Evolutionary conservation across 176 grass and related monocot genomes (phyloP).

Genomic region (Aegilops umbellulata): DNA sequence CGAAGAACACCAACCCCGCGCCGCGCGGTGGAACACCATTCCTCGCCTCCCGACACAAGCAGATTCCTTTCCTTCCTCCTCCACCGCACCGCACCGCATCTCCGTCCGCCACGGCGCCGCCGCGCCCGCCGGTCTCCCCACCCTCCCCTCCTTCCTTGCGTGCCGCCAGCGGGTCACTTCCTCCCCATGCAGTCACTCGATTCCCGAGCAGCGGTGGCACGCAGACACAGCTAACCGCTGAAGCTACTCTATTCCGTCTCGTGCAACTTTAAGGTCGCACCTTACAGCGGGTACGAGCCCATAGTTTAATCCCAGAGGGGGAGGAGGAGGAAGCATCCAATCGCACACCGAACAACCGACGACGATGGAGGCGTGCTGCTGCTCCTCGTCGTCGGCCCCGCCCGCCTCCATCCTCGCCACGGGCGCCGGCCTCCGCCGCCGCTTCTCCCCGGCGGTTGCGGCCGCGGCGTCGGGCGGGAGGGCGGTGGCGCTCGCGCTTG

Average conservation of each 20-base stretch:
- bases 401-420: slow-evolving; percentile 38
- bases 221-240: background rate
- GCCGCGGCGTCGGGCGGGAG: background rate
- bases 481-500: background rate
- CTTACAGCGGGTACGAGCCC: slow-evolving; percentile 10
- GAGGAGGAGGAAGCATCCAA: background rate
- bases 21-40: slow-evolving; percentile 22
- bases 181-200: slow-evolving; percentile 1
- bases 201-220: background rate
- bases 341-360: background rate
- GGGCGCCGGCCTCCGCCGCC: slow-evolving; percentile 13
- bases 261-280: slow-evolving; percentile 26
- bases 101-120: background rate
- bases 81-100: background rate
- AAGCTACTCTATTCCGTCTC: slow-evolving; percentile 27
- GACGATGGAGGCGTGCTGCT: slow-evolving; percentile 57
- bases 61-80: slow-evolving; percentile 22
- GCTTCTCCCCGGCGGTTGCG: background rate
- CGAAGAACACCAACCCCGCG: background rate
- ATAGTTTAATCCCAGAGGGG: slow-evolving; percentile 8
- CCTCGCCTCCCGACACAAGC: background rate
- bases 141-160: slow-evolving; percentile 42
- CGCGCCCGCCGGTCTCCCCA: background rate
- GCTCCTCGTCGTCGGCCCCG: slow-evolving; percentile 41
- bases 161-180: slow-evolving; percentile 22